Base-by-base conservation (phyloP, 2,329 filamentous ascomycete genomes). In the Tothia fuscella region DNA sequence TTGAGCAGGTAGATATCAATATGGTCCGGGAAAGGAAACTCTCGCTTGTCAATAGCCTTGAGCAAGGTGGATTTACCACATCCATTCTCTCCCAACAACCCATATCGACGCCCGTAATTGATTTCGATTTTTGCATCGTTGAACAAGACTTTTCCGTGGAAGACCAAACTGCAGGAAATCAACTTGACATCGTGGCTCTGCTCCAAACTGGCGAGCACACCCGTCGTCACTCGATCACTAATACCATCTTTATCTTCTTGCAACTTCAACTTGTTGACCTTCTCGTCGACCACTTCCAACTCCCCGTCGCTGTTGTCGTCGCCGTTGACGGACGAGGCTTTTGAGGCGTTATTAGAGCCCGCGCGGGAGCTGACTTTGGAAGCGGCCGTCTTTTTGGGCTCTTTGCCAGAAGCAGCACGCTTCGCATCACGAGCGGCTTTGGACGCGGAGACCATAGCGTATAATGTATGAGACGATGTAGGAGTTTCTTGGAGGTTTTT, bases 1-100 rank as follows among this genome's bases (percentile, higher is more conserved):
- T 98, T 98, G 52, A 98, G 73, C 34, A 98, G 79, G 69, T 98
- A 98, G 65, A 98, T 93, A 65, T 98, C 93, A 63, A 98, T 74
- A 64, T 95, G 88, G 21, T 94, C 83, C 47, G 91, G 93, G 59
- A 98, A 84, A 49, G 91, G 93, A 62, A 79, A 98, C 66, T 98
- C 93, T 67, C 91, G 83, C 58, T 79, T 80, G 54, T 82, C 81
- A 60, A 98, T 94, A 51, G 91, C 78, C 71, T 95, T 96, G 60
- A 98, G 76, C 25, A 98, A 67, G n/a, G 91, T 98, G 50, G 84
- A 93, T 75, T 98, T 98, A 63, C 91, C 91, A 66, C 91, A 98
- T 51, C 91, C 91, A 81, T 98, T 98, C 76, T 98, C 91, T 58
- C 91, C 91, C 50, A 98, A 71, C 45, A 98, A 72, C 62, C 91